These are phyloP conservation scores for Colletotrichum zoysiae DNA, from an alignment of 2,329 filamentous ascomycete genomes.

Conservation along the genomic window DNA sequence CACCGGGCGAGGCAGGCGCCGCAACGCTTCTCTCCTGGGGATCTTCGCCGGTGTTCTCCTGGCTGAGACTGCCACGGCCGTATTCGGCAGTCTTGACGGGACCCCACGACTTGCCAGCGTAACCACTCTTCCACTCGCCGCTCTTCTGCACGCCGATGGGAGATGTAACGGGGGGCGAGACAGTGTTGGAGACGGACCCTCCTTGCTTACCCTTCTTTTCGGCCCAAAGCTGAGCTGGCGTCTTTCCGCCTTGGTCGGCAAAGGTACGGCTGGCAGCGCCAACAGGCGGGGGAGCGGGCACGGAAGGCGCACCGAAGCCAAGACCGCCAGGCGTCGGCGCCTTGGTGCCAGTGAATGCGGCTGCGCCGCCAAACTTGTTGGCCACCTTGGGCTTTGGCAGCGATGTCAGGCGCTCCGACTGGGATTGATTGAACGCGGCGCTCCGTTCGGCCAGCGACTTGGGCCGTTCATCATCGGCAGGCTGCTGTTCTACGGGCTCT, in stretches of 20 bases:
- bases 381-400: constrained; percentile 95
- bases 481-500: constrained; percentile 48
- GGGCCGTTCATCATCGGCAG: constrained; percentile 50
- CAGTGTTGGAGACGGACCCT: constrained; percentile 61
- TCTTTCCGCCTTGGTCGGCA: constrained; percentile 94
- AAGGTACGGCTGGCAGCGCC: constrained; percentile 91
- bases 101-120: constrained; percentile 90
- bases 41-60: constrained; percentile 73
- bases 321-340: constrained; percentile 81
- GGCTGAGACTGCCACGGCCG: constrained; percentile 67
- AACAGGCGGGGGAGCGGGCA: constrained; percentile 70
- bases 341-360: constrained; percentile 88
- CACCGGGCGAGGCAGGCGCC: constrained; percentile 66
- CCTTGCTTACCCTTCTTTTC: constrained; percentile 93
- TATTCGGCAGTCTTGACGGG: constrained; percentile 82
- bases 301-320: constrained; percentile 72
- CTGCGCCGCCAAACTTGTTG: constrained; percentile 82
- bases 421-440: constrained; percentile 74
- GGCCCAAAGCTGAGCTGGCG: constrained; percentile 95
- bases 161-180: constrained; percentile 57
- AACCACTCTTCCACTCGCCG: constrained; percentile 93
- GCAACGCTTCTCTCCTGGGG: constrained; percentile 59
- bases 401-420: constrained; percentile 84
- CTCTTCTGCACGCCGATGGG: constrained; percentile 77
- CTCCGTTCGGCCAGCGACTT: constrained; percentile 81